These are phyloP conservation scores for Penicillium antarcticum DNA, from an alignment of 495 filamentous ascomycete species.

Conservation along the genomic window DNA sequence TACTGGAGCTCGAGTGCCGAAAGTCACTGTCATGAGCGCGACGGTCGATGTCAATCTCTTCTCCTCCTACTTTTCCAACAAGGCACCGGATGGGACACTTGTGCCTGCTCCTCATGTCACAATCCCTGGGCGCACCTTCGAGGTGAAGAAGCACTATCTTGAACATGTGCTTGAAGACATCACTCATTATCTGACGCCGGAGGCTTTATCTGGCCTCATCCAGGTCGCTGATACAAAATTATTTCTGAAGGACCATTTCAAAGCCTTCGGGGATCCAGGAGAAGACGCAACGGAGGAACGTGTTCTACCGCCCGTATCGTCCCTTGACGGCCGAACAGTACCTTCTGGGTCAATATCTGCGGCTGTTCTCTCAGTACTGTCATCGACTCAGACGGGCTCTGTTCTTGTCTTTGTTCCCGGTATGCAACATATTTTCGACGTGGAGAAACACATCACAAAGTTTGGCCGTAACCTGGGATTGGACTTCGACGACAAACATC, in stretches of 20 bases:
- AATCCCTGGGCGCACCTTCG: slow-evolving; percentile 55
- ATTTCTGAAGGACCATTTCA: slow-evolving; percentile 8
- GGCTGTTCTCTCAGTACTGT: slow-evolving; percentile 49
- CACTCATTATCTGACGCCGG: slow-evolving; percentile 13
- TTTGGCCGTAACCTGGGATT: slow-evolving; percentile 27
- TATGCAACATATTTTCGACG: slow-evolving; percentile 44
- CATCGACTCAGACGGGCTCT: slow-evolving; percentile 47
- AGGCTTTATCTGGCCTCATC: slow-evolving; percentile 21
- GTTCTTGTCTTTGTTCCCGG: slow-evolving; percentile 58
- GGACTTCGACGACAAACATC: slow-evolving; percentile 40
- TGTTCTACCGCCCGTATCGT: background rate
- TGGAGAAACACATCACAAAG: slow-evolving; percentile 29
- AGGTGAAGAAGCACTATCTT: slow-evolving; percentile 51
- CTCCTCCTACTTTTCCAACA: slow-evolving; percentile 48
- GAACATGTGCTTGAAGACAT: slow-evolving; percentile 46
- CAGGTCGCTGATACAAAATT: slow-evolving; percentile 4
- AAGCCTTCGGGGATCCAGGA: background rate
- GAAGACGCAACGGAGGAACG: background rate
- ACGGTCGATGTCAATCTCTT: slow-evolving; percentile 56
- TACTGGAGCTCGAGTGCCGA: slow-evolving; percentile 38
- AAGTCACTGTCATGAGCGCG: slow-evolving; percentile 59
- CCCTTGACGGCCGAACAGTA: slow-evolving; percentile 42
- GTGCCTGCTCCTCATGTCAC: slow-evolving; percentile 47
- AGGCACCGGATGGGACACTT: slow-evolving; percentile 20
- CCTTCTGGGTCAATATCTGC: slow-evolving; percentile 46